Evolutionary conservation across 78 protist species (phyloP), one percentile per base, ranked within the genome.

Genomic region (Monocercomonoides exilis): DNA sequence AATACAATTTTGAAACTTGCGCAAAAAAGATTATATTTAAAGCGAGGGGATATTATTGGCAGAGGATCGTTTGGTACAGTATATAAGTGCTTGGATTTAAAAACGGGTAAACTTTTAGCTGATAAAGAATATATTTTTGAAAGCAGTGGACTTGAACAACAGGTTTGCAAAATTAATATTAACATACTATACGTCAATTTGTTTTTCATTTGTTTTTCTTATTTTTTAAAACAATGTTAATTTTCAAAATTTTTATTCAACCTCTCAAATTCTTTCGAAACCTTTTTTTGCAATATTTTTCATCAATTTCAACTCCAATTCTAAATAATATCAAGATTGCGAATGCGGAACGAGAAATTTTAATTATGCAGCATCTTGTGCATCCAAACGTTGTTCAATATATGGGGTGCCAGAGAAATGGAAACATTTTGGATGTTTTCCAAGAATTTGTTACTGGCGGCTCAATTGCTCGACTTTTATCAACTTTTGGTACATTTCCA

Each of bases 41-140:
- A 79, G 11, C 82, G 82, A 38, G 82, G 82, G n/a, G 82, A 79
- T 79, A 4, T 79, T 6, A 79, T 79, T 79, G 82, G 82, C 82
- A 33, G 82, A 5, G 82, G 82, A 38, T 79, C 82, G 6, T 79
- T 79, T 21, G 82, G 82, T 32, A 33, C 82, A 6, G 82, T 79
- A 4, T 79, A 79, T 6, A 33, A 41, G 4, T 79, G 82, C 11
- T 41, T 79, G n/a, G 82, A 79, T 79, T 79, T 79, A 41, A 79
- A 79, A 21, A 79, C 82, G 82, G 82, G 82, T 4, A 33, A 41
- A 6, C 5, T 79, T 4, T 32, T 79, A 33, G 82, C 82, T 4
- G 82, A 79, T 21, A 79, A 79, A 41, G 82, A 79, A 79, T 79
- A 38, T 21, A 41, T 79, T 32, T 79, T 79, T 41, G 82, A 33